Evolutionary conservation across 768 basidiomycete species (phyloP), one percentile per base, ranked within the genome.

Genomic region (Cantharellus anzutake): DNA sequence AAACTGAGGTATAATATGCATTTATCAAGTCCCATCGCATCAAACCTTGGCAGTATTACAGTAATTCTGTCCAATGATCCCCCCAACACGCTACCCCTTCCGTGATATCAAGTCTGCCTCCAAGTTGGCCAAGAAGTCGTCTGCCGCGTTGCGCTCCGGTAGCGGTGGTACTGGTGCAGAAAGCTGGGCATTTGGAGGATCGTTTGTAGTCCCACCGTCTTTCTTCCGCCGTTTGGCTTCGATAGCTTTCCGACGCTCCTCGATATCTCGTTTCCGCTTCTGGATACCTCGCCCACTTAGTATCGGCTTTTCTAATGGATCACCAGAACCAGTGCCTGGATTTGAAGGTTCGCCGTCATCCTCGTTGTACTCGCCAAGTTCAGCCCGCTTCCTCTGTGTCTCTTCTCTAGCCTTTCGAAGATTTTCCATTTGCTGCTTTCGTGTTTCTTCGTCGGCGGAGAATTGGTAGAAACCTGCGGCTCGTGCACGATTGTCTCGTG

Each of bases 381-480:
- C 59, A 44, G 44, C 44, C 11, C 60, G 60, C 55, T 14, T 35
- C 41, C 14, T 38, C 51, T 37, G 41, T 16, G 56, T 58, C 5
- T 66, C 63, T 41, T 29, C 7, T 42, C 40, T 5, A 44, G 76
- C 76, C 3, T 72, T 68, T 60, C 76, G 79, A 7, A 98, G 72
- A 59, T 85, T 86, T 60, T 87, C 87, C 89, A 93, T 87, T 68
- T 97, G 83, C 56, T 74, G 72, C 63, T 72, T 73, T 50, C 96
- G 76, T 38, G 78, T 80, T 63, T 86, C 85, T 66, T 91, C 88
- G 65, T 96, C 90, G 2, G 69, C 77, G 7, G 89, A 88, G 70
- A 98, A 93, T 68, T 88, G 85, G 69, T 94, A 96, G 71, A 86
- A 89, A 0, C 80, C 92, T 1, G 94, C 93, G 51, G 87, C 96